Base-by-base conservation (phyloP, 148 eudicot genomes). In the Pouteria glomerata region DNA sequence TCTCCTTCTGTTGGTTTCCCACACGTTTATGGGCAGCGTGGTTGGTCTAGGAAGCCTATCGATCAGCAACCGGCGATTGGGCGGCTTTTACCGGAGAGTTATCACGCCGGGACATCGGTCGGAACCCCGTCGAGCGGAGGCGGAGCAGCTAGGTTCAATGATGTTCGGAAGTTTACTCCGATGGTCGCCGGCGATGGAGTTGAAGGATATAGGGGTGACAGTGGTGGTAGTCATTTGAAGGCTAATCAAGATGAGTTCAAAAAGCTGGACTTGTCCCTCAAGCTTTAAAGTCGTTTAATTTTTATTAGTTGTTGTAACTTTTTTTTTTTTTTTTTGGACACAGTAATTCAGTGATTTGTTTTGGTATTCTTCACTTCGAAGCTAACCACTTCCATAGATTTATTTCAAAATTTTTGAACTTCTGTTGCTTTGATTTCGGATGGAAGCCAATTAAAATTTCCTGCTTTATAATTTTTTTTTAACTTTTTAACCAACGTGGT, bases 191-290 rank as follows among this genome's bases (percentile, higher is more conserved):
- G 60, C 45, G 79, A 75, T 2, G 79, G 69, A 50, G 12, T 56
- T n/a, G 71, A 71, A 27, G 80, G 79, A 37, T 66, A 63, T 50
- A 70, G 77, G 70, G 76, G 82, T 78, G 82, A 81, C 37, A 69
- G 70, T 81, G 66, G 67, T 63, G 66, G 67, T 63, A 59, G 72
- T 59, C 58, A 30, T 57, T 45, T 55, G 53, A 70, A 65, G 69
- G 72, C 33, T 76, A 82, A 86, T 61, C 95, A 87, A 83, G 97
- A 87, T 57, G 87, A 82, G 73, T 74, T 85, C 66, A 88, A 86
- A 50, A 83, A 83, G 81, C 90, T 92, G 73, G 97, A 92, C 63
- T 85, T 92, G 73, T 84, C 97, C 42, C 90, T 92, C 68, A 92
- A 84, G 86, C 95, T 92, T 47, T 81, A 56, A 56, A 21, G 53